phyloP scores from a whole-genome alignment of 306 rosid species.

The Dicorynia guianensis region DNA sequence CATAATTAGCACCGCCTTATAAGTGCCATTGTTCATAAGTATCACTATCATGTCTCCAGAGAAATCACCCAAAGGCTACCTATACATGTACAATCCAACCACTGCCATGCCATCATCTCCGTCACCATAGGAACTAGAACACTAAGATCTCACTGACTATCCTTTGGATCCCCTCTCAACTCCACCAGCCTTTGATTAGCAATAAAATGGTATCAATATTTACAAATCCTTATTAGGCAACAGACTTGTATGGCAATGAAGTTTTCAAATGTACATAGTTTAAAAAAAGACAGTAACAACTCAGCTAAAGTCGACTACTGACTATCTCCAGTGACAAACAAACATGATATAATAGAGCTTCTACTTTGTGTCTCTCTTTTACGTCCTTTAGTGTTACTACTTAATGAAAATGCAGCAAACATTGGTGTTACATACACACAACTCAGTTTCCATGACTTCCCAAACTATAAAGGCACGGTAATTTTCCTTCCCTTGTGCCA shows the following conservation, averaged over 20 bases:
- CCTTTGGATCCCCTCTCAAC: conserved; percentile 30
- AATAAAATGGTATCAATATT: conserved; percentile 5
- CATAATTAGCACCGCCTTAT: background rate
- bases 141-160: background rate
- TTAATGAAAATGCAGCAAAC: conserved; percentile 10
- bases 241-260: conserved; percentile 2
- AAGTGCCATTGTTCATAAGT: background rate
- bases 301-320: background rate
- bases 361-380: background rate
- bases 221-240: conserved; percentile 23
- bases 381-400: conserved; percentile 7
- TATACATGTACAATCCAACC: background rate
- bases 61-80: conserved; percentile 1
- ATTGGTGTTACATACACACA: background rate
- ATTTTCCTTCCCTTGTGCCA: background rate
- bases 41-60: background rate
- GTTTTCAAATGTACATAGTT: background rate
- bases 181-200: conserved; percentile 7
- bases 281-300: background rate
- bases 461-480: background rate
- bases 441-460: conserved; percentile 1
- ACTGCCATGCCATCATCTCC: background rate
- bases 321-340: conserved; percentile 6
- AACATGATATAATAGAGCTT: conserved; percentile 8
- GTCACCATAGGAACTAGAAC: conserved; percentile 2